These are phyloP conservation scores for Vigna angularis DNA, from an alignment of 306 rosid genomes.

Conservation along the genomic window DNA sequence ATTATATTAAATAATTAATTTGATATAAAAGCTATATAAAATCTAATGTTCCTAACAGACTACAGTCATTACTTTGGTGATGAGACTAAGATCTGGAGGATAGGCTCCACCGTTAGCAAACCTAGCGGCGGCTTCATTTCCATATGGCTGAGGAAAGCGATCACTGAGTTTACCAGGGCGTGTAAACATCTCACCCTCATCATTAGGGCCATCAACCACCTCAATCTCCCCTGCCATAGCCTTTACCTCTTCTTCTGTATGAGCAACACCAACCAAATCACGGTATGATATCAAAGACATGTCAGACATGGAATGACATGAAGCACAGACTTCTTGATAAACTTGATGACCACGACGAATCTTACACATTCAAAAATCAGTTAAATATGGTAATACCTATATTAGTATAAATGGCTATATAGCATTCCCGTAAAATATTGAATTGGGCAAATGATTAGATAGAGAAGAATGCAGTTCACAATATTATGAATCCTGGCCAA, in stretches of 20 bases:
- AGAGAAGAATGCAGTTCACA: background rate
- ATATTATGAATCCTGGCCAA: constrained; percentile 4
- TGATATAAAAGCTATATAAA: background rate
- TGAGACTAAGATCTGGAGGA: constrained; percentile 97
- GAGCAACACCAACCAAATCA: constrained; percentile 98
- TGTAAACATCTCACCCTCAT: constrained; percentile 97
- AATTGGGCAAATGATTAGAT: constrained; percentile 1
- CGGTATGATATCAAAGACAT: constrained; percentile 95
- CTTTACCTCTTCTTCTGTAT: constrained; percentile 96
- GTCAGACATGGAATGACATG: constrained; percentile 98
- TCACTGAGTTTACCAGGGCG: constrained; percentile 99
- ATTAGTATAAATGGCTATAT: constrained; percentile 22
- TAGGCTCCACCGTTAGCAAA: constrained; percentile 99
- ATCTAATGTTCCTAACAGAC: constrained; percentile 37
- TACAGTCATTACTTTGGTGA: constrained; percentile 78
- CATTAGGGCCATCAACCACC: constrained; percentile 98
- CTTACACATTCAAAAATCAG: constrained; percentile 65
- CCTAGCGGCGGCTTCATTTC: constrained; percentile 98
- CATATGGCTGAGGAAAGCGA: constrained; percentile 90
- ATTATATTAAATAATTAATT: no score
- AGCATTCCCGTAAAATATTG: constrained; percentile 21
- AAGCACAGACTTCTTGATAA: constrained; percentile 91
- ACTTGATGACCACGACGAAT: constrained; percentile 99
- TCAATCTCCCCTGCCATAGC: constrained; percentile 99
- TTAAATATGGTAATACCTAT: constrained; percentile 7